phyloP scores from a whole-genome alignment of 2,329 filamentous ascomycete genomes.

The Fusarium sambucinum region DNA sequence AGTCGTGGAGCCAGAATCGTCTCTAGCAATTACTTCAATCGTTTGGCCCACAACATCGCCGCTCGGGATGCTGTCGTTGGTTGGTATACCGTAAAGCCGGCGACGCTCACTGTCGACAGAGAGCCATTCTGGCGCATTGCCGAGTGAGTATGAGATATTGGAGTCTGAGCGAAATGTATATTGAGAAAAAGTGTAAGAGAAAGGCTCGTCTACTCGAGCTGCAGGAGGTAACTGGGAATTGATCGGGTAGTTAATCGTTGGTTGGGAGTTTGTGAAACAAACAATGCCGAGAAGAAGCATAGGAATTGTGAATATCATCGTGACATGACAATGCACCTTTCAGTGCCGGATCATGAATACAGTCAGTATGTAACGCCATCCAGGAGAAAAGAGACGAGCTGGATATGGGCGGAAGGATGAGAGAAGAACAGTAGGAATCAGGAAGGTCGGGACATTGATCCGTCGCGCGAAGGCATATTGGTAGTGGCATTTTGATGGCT shows the following conservation, averaged over 20 bases:
- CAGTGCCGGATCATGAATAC: constrained; percentile 39
- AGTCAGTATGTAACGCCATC: constrained; percentile 38
- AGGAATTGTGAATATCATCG: constrained; percentile 49
- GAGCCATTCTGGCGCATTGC: constrained; percentile 78
- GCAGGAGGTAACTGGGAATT: constrained; percentile 88
- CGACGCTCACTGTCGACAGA: constrained; percentile 74
- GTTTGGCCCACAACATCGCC: constrained; percentile 68
- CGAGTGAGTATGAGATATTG: constrained; percentile 74
- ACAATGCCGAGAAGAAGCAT: constrained; percentile 49
- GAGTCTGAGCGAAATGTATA: constrained; percentile 79
- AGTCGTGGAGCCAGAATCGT: constrained; percentile 70
- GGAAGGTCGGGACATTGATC: constrained; percentile 29
- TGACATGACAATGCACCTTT: constrained; percentile 40
- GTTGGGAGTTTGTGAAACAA: constrained; percentile 53
- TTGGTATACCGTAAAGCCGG: constrained; percentile 78
- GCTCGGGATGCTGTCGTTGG: constrained; percentile 59
- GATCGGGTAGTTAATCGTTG: constrained; percentile 74
- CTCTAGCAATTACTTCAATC: constrained; percentile 77
- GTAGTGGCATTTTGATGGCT: constrained; percentile 48
- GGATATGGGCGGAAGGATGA: constrained; percentile 29
- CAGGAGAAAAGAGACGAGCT: constrained; percentile 20
- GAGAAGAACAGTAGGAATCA: constrained; percentile 21
- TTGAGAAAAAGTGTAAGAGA: constrained; percentile 77
- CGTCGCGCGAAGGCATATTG: constrained; percentile 41
- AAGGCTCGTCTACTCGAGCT: constrained; percentile 74